phyloP scores from a whole-genome alignment of 345 rosid species.

The Salix suchowensis region DNA sequence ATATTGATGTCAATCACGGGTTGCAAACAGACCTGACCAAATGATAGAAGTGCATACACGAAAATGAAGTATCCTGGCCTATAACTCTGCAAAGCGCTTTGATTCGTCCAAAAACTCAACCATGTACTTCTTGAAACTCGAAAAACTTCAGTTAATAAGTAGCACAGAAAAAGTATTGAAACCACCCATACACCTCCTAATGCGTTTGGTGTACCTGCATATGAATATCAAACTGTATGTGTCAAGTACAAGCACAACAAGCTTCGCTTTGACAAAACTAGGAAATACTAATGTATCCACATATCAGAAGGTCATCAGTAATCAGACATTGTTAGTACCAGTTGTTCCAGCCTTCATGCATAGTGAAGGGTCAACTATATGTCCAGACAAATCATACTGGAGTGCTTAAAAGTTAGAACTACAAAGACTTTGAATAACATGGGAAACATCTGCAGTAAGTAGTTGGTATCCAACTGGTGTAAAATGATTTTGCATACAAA shows the following conservation, averaged over 20 bases:
- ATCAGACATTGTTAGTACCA: background rate
- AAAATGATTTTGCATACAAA: background rate
- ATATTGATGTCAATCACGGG: background rate
- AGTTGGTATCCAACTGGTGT: background rate
- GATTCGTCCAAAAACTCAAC: slow-evolving; percentile 96
- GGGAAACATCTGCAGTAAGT: background rate
- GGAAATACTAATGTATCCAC: background rate
- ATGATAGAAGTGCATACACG: slow-evolving; percentile 66
- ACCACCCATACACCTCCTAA: slow-evolving; percentile 95
- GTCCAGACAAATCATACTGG: too few species aligned
- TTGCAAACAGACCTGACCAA: slow-evolving; percentile 62
- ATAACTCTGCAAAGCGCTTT: slow-evolving; percentile 47
- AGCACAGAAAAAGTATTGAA: slow-evolving; percentile 62
- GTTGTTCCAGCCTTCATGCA: background rate
- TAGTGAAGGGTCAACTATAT: too few species aligned
- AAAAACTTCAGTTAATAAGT: slow-evolving; percentile 66
- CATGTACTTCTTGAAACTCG: slow-evolving; percentile 92
- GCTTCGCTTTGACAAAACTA: background rate
- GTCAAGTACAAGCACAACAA: background rate
- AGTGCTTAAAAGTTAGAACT: background rate
- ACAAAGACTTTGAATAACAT: background rate
- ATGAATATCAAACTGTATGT: background rate
- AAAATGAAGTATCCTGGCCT: slow-evolving; percentile 68
- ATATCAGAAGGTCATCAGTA: background rate
- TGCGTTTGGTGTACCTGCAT: slow-evolving; percentile 83